Evolutionary conservation across 2,329 filamentous ascomycete genomes (phyloP).

Genomic region (Exophiala sp.): DNA sequence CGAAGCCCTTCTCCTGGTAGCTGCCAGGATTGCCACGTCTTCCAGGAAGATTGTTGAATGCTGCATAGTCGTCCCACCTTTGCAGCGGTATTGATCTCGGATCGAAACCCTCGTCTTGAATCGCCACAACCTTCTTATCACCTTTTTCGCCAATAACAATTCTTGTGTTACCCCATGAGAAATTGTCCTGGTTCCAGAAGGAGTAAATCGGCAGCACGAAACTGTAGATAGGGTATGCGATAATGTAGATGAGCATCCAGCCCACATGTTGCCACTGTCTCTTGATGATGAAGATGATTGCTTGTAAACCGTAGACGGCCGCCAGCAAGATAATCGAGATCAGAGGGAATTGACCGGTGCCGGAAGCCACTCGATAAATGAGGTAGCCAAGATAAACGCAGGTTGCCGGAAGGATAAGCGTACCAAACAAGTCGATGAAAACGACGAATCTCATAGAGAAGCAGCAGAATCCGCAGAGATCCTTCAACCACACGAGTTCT

Average conservation of each 20-base stretch:
- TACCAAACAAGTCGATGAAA: conserved; percentile 89
- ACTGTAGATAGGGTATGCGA: conserved; percentile 93
- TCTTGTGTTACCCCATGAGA: conserved; percentile 97
- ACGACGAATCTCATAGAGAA: conserved; percentile 98
- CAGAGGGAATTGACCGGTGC: conserved; percentile 71
- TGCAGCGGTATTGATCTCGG: conserved; percentile 90
- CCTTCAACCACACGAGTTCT: conserved; percentile 83
- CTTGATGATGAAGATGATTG: conserved; percentile 93
- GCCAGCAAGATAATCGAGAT: conserved; percentile 88
- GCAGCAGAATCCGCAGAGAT: conserved; percentile 97
- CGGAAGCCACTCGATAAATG: conserved; percentile 70
- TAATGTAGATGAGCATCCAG: conserved; percentile 98
- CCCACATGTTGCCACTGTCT: conserved; percentile 97
- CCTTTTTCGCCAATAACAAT: conserved; percentile 94
- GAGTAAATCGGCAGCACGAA: conserved; percentile 91
- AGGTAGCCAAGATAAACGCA: conserved; percentile 83
- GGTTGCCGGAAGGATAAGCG: conserved; percentile 85
- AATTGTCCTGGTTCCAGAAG: conserved; percentile 99
- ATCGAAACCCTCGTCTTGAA: conserved; percentile 80
- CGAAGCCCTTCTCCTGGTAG: conserved; percentile 49
- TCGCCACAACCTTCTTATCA: conserved; percentile 81
- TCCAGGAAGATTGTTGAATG: conserved; percentile 81
- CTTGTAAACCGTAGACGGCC: conserved; percentile 91
- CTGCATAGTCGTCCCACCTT: conserved; percentile 94
- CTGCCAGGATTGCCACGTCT: conserved; percentile 65